Conservation (phyloP, 345 rosid species). For the Syzygium grande region DNA sequence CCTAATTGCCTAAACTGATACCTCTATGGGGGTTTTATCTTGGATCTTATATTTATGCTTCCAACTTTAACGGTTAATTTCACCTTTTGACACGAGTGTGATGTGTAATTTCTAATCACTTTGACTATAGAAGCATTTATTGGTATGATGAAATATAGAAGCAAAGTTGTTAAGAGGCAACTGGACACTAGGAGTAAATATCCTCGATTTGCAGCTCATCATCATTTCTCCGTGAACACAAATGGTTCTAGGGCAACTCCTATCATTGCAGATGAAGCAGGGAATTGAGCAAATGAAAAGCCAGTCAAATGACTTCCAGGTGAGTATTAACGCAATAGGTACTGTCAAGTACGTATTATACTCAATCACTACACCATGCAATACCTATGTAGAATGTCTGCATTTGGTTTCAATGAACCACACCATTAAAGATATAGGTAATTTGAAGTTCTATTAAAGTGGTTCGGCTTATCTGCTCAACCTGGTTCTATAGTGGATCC, state of each 20-base stretch:
- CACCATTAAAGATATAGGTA: neutral
- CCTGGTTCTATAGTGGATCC: neutral
- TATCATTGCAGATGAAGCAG: slow-evolving; percentile 6
- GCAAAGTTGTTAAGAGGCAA: neutral
- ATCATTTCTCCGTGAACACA: neutral
- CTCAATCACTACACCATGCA: neutral
- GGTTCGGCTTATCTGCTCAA: neutral
- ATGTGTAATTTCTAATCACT: neutral
- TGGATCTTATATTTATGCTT: neutral
- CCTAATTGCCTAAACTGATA: neutral
- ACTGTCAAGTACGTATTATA: neutral
- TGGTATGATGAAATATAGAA: neutral
- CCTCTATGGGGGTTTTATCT: neutral
- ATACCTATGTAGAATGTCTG: neutral
- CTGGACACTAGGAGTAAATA: neutral
- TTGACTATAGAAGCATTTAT: neutral
- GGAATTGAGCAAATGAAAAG: slow-evolving; percentile 33
- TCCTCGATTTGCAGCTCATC: neutral
- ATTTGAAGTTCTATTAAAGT: neutral
- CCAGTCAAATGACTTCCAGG: slow-evolving; percentile 38
- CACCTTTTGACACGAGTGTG: neutral
- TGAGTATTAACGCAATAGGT: slow-evolving; percentile 6
- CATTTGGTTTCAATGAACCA: neutral
- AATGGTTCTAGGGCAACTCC: neutral
- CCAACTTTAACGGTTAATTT: neutral